Base-by-base conservation (phyloP, 495 filamentous ascomycete species). In the Letharia columbiana region DNA sequence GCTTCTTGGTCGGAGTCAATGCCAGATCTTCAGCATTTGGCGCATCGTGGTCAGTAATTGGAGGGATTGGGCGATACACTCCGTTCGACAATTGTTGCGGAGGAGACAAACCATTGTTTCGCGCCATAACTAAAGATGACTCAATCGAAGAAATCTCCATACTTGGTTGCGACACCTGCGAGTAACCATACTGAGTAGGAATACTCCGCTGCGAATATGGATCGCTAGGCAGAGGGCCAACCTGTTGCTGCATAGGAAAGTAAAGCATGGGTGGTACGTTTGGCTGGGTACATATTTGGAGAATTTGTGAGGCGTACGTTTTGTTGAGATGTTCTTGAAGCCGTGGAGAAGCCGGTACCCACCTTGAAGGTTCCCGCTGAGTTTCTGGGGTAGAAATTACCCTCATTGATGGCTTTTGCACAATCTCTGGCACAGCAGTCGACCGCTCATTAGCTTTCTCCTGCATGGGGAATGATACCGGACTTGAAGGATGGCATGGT, bases 141-240 rank as follows among this genome's bases (percentile, higher is more conserved):
- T 57, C 54, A 7, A 57, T 20, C 6, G 31, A 20, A 35, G 7
- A 2, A 10, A 7, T 20, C 13, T 35, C 54, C 2, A 17, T 2
- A 0, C 28, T 10, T 17, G 12, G 15, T 5, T 20, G 31, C 5
- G 7, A 6, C 2, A 8, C 28, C 17, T 18, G 54, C 17, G 33
- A 2, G 2, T 0, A 20, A 0, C n/a, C 17, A 10, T 18, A 8
- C 6, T 4, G 18, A 3, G 33, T 0, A 3, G 0, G 17, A n/a
- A 7, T 6, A 20, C 3, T 37, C 4, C 17, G 54, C 1, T 1
- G 7, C 0, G 33, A 28, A 3, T 28, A 28, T 2, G 2, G 7
- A 9, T n/a, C 23, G 7, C 33, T 23, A 18, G 13, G 2, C 17
- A 12, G 17, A 0, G 54, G 3, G 5, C 0, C 7, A 2, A 18